A percentile compares a stretch with the other conserved stretches of the same genome.
phyloP scores from a whole-genome alignment of 495 filamentous ascomycete species.

The Daldinia loculata region DNA sequence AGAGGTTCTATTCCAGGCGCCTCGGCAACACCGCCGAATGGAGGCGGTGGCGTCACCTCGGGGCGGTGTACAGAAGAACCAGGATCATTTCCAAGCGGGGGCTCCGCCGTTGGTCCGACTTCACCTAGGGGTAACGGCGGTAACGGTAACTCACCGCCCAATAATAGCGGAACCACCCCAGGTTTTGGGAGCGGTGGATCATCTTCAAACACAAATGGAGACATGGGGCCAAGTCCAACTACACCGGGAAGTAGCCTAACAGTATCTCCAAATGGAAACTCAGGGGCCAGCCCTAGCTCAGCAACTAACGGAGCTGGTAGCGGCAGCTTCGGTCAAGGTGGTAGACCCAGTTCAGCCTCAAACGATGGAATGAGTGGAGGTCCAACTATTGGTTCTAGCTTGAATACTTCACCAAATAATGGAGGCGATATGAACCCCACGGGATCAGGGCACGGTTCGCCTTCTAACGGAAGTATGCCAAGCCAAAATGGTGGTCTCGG shows the following conservation, averaged over 20 bases:
- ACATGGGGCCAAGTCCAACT: constrained; percentile 4
- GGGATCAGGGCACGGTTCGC: constrained; percentile 10
- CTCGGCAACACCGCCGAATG: constrained; percentile 3
- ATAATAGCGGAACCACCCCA: constrained; percentile 7
- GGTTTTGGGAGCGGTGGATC: not conserved
- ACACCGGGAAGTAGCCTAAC: constrained; percentile 4
- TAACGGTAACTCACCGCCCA: constrained; percentile 1
- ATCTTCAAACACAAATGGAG: constrained; percentile 17
- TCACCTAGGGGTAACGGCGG: not conserved
- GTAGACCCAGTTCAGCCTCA: constrained; percentile 13
- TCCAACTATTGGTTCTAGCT: not conserved
- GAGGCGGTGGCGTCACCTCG: not conserved
- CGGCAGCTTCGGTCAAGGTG: constrained; percentile 16
- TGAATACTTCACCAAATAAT: constrained; percentile 17
- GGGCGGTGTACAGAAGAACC: constrained; percentile 7
- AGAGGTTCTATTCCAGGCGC: constrained; percentile 3
- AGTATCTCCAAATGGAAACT: constrained; percentile 9
- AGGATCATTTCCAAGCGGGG: constrained; percentile 3
- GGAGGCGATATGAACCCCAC: constrained; percentile 8
- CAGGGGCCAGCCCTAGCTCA: not conserved
- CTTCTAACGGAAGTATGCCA: constrained; percentile 21
- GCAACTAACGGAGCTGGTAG: not conserved
- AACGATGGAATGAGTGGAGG: constrained; percentile 17
- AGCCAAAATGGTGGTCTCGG: constrained; percentile 19
- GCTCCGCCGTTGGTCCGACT: constrained; percentile 10